A percentile compares a stretch with the other conserved stretches of the same genome.
These are phyloP conservation scores for Paramecium caudatum DNA, from an alignment of 73 alveolate genomes.

Conservation along the genomic window DNA sequence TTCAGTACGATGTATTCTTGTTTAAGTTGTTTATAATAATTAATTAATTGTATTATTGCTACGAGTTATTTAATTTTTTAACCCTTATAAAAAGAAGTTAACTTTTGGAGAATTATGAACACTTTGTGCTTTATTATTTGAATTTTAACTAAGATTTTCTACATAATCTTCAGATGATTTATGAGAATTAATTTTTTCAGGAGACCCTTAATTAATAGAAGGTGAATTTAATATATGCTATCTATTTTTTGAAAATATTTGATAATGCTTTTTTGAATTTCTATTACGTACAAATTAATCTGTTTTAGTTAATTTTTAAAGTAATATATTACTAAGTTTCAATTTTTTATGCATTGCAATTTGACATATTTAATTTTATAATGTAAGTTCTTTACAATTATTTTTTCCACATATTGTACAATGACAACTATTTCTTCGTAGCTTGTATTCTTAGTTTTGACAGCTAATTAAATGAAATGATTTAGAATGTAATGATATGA, in stretches of 20 bases:
- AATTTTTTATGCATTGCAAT: not conserved
- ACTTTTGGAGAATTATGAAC: not conserved
- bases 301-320: not conserved
- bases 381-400: not conserved
- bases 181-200: not conserved
- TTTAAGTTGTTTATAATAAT: conserved; percentile 14
- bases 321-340: not conserved
- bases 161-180: not conserved
- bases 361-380: not conserved
- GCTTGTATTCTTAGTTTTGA: not conserved
- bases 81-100: not conserved
- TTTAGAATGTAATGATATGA: no score
- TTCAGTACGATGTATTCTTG: conserved; percentile 5
- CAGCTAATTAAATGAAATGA: not conserved
- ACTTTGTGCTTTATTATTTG: not conserved
- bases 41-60: not conserved
- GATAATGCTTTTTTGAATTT: not conserved
- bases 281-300: not conserved
- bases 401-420: not conserved
- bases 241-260: not conserved
- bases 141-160: not conserved
- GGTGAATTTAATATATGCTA: not conserved
- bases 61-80: not conserved
- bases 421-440: conserved; percentile 11
- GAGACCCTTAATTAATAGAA: not conserved